These are phyloP conservation scores for Cymbopogon flexuosus DNA, from an alignment of 202 grass and related monocot genomes.

Conservation along the genomic window DNA sequence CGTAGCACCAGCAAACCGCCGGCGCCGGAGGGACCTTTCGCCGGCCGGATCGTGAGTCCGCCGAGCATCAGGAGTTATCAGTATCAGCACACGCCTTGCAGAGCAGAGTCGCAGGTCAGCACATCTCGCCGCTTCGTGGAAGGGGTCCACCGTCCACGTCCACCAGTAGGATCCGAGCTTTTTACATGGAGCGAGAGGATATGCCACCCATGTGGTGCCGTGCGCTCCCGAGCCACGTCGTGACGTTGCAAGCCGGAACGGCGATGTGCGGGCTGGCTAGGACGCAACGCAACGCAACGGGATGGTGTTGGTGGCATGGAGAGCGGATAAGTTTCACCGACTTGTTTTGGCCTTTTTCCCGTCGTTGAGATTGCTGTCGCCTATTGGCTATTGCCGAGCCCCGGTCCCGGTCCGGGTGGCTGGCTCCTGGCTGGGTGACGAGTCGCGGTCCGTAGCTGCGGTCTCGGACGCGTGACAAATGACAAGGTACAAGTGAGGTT, in stretches of 20 bases:
- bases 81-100: neutral
- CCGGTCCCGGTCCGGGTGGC: neutral
- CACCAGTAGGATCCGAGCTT: neutral
- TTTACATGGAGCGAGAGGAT: neutral
- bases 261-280: neutral
- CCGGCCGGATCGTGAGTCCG: neutral
- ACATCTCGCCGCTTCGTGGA: too few relatives aligned
- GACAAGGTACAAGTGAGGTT: neutral
- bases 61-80: neutral
- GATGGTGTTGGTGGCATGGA: neutral
- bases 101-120: too few relatives aligned
- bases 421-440: neutral
- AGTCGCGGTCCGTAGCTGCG: neutral
- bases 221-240: neutral
- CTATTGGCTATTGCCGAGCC: too few relatives aligned
- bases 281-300: neutral
- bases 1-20: neutral
- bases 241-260: neutral
- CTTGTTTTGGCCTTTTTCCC: neutral
- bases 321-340: neutral
- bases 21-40: neutral
- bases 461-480: neutral
- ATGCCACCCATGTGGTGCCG: neutral
- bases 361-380: too few relatives aligned
- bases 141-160: too few relatives aligned